phyloP scores from a whole-genome alignment of 2,329 filamentous ascomycete genomes.

The Raffaelea ambrosiae region DNA sequence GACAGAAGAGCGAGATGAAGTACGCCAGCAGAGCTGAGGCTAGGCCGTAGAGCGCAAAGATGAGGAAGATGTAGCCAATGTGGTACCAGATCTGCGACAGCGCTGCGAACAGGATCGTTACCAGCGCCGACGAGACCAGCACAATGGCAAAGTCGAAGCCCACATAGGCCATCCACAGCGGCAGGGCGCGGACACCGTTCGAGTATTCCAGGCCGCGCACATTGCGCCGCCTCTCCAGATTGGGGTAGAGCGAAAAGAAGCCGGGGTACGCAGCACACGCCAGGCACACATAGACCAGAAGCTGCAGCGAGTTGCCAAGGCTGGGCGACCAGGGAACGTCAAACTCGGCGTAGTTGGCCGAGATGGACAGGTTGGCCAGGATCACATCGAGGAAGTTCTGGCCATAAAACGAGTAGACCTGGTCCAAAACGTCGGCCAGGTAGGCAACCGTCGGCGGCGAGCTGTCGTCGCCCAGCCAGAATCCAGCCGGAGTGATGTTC shows the following conservation, averaged over 20 bases:
- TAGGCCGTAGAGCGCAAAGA: conserved; percentile 74
- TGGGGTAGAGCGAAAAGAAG: conserved; percentile 84
- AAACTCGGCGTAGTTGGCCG: conserved; percentile 65
- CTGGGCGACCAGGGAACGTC: conserved; percentile 62
- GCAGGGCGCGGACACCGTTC: conserved; percentile 75
- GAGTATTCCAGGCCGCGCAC: conserved; percentile 84
- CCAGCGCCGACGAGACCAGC: conserved; percentile 55
- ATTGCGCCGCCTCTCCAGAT: conserved; percentile 68
- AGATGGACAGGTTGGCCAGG: conserved; percentile 59
- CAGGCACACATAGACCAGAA: conserved; percentile 74
- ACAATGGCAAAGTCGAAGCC: conserved; percentile 73
- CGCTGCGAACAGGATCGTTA: conserved; percentile 60
- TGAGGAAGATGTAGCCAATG: conserved; percentile 70
- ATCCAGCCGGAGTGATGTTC: conserved; percentile 67
- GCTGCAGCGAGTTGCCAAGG: conserved; percentile 65
- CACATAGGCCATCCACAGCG: conserved; percentile 78
- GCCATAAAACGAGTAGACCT: conserved; percentile 49
- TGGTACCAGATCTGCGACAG: conserved; percentile 64
- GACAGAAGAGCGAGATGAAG: conserved; percentile 69
- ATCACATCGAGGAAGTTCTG: conserved; percentile 61
- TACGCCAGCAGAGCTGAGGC: conserved; percentile 71
- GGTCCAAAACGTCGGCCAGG: conserved; percentile 49
- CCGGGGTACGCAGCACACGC: conserved; percentile 72
- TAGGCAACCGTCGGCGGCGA: conserved; percentile 62
- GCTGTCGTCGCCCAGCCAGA: conserved; percentile 61